phyloP scores from a whole-genome alignment of 176 grass and related monocot genomes.

The Echinochloa phyllopogon region DNA sequence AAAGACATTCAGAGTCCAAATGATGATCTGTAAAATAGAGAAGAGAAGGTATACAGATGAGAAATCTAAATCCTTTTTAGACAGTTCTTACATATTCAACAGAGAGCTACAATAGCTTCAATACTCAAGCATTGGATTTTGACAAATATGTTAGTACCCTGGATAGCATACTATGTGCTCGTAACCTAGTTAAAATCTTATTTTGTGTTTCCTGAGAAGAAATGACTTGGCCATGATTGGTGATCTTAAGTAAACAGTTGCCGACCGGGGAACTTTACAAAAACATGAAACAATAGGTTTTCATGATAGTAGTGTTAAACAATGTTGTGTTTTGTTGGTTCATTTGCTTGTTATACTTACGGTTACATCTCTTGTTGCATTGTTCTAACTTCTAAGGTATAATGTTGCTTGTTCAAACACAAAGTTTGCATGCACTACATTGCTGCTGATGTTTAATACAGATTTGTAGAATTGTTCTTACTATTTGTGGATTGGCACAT shows the following conservation, averaged over 20 bases:
- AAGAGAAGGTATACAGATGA: conserved; percentile 2
- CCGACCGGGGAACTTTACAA: background rate
- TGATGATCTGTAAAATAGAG: conserved; percentile 27
- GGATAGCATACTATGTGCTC: background rate
- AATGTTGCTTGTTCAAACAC: background rate
- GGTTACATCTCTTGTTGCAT: background rate
- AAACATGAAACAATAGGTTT: conserved; percentile 8
- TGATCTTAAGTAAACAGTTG: conserved; percentile 12
- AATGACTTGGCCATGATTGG: background rate
- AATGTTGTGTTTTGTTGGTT: background rate
- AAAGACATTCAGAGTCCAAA: conserved; percentile 18
- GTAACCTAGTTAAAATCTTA: background rate
- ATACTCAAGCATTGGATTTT: background rate
- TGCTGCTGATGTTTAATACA: background rate
- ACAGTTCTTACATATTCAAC: background rate
- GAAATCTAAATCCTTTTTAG: background rate
- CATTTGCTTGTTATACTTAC: conserved; percentile 8
- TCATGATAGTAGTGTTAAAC: background rate
- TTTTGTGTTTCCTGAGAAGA: background rate
- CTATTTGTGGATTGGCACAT: background rate
- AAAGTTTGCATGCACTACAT: background rate
- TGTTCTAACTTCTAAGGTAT: conserved; percentile 9
- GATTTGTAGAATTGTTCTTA: conserved; percentile 11
- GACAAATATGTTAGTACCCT: conserved; percentile 5
- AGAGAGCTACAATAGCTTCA: background rate